Evolutionary conservation across 805 yeast genomes (phyloP).

Genomic region (Cyberlindnera saturnus): DNA sequence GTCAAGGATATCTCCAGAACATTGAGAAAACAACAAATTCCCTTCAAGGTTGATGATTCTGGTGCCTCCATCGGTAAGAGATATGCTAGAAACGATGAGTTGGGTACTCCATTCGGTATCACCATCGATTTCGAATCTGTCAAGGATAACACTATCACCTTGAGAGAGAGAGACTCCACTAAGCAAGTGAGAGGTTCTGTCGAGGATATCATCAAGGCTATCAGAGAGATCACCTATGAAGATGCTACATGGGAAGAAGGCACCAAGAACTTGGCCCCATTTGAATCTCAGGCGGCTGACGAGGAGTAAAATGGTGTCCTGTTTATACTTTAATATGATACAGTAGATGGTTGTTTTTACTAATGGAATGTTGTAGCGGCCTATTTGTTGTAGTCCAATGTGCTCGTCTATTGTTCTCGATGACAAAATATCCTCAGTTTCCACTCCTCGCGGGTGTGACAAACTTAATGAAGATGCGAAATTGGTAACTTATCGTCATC

Average conservation of each 20-base stretch:
- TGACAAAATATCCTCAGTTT: too few species aligned
- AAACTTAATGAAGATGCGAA: too few species aligned
- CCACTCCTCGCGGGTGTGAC: too few species aligned
- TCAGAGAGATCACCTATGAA: slow-evolving; percentile 66
- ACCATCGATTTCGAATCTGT: slow-evolving; percentile 94
- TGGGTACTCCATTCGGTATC: slow-evolving; percentile 98
- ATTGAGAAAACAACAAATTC: slow-evolving; percentile 76
- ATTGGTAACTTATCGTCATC: too few species aligned
- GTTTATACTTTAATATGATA: neutral
- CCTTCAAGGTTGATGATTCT: slow-evolving; percentile 95
- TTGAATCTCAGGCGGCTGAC: slow-evolving; percentile 59
- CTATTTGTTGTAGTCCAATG: neutral
- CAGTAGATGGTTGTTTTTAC: neutral
- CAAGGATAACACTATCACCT: slow-evolving; percentile 81
- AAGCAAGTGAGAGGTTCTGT: slow-evolving; percentile 92
- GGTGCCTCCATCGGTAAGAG: slow-evolving; percentile 97
- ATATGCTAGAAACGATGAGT: slow-evolving; percentile 96
- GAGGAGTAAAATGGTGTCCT: slow-evolving; percentile 17
- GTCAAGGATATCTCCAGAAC: slow-evolving; percentile 60
- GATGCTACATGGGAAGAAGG: slow-evolving; percentile 84
- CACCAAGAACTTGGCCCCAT: slow-evolving; percentile 62
- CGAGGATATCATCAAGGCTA: slow-evolving; percentile 66
- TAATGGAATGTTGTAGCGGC: neutral
- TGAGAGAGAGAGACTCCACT: slow-evolving; percentile 96
- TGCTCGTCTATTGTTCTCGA: too few species aligned